phyloP scores from a whole-genome alignment of 306 rosid genomes.

The Vicia villosa region DNA sequence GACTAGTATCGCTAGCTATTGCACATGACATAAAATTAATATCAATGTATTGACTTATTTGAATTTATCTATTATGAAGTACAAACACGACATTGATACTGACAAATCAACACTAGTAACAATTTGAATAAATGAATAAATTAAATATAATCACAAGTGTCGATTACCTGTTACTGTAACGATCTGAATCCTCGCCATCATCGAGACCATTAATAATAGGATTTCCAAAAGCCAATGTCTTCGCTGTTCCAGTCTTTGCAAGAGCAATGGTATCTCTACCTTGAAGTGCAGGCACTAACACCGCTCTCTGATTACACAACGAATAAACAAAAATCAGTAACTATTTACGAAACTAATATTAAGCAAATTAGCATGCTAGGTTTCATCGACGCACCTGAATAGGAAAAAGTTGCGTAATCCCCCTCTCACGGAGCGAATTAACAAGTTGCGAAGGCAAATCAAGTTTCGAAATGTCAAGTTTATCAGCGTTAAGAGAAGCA shows the following conservation, averaged over 20 bases:
- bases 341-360: background rate
- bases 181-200: conserved; percentile 53
- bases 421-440: conserved; percentile 65
- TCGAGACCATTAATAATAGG: conserved; percentile 75
- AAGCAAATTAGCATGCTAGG: background rate
- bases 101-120: too few species aligned
- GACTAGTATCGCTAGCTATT: background rate
- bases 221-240: conserved; percentile 91
- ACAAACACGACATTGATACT: too few species aligned
- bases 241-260: conserved; percentile 97
- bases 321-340: background rate
- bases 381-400: conserved; percentile 60
- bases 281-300: conserved; percentile 84
- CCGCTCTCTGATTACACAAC: conserved; percentile 72
- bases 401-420: conserved; percentile 84
- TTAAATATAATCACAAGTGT: too few species aligned
- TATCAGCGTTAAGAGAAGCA: conserved; percentile 43
- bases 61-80: too few species aligned
- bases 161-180: conserved; percentile 70
- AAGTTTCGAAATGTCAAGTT: conserved; percentile 79
- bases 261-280: conserved; percentile 97
- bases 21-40: background rate
- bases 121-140: too few species aligned
- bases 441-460: conserved; percentile 71
- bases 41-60: background rate